Conservation (phyloP, 2,329 filamentous ascomycete genomes). For the Elsinoe ampelina region DNA sequence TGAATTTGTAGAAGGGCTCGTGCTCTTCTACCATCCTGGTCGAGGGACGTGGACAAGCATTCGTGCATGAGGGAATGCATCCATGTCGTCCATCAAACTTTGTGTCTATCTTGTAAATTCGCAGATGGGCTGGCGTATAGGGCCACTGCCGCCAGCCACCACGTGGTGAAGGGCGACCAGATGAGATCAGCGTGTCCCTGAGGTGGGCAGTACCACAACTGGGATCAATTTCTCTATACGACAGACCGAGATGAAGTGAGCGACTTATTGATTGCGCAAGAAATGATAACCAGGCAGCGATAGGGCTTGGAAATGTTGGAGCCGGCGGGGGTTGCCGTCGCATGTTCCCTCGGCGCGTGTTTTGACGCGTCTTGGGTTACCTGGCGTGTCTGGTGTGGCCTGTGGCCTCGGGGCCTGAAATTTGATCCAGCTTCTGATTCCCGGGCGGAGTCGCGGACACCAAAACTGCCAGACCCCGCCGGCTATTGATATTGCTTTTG, state of each 20-base stretch:
- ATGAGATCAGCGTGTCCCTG: not conserved
- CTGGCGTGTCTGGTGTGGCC: not conserved
- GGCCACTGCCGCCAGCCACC: constrained; percentile 3
- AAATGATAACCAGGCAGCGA: not conserved
- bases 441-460: not conserved
- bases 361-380: not conserved
- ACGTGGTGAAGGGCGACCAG: constrained; percentile 3
- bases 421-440: too few species aligned
- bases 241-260: not conserved
- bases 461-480: not conserved
- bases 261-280: not conserved
- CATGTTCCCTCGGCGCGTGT: too few species aligned
- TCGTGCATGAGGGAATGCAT: not conserved
- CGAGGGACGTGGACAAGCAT: not conserved
- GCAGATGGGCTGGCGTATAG: not conserved
- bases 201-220: not conserved
- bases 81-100: not conserved
- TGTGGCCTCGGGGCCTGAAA: too few species aligned
- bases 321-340: not conserved
- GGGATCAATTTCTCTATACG: not conserved
- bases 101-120: not conserved
- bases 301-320: not conserved
- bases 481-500: constrained; percentile 11
- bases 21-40: too few species aligned
- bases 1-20: not conserved